Percentiles rank a stretch among this genome's conserved stretches.
These are phyloP conservation scores for Hypericum perforatum DNA, from an alignment of 345 rosid genomes.

Conservation along the genomic window DNA sequence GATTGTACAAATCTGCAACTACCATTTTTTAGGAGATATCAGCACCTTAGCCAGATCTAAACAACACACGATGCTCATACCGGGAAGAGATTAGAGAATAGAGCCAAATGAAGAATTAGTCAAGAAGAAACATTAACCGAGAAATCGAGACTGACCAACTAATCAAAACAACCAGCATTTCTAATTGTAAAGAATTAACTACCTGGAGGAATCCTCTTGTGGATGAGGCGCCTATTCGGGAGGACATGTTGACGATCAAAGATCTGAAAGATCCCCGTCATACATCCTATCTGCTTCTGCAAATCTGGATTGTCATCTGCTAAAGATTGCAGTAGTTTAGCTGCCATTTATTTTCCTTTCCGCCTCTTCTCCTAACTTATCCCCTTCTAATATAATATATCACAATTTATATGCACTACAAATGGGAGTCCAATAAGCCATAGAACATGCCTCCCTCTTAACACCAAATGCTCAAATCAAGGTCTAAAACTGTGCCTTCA, in stretches of 20 bases:
- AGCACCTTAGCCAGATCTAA: constrained; percentile 1
- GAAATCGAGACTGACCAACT: neutral
- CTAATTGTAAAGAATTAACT: constrained; percentile 10
- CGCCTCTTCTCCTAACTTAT: neutral
- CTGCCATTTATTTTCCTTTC: constrained; percentile 48
- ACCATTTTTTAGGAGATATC: too few species aligned
- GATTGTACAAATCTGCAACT: too few species aligned
- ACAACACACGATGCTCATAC: constrained; percentile 9
- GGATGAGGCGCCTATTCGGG: constrained; percentile 36
- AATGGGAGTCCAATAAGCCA: neutral
- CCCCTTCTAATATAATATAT: constrained; percentile 1
- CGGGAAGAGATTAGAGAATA: neutral
- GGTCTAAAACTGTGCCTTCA: constrained; percentile 12
- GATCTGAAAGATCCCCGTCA: constrained; percentile 84
- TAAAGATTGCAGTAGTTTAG: constrained; percentile 82
- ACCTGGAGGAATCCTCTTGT: constrained; percentile 67
- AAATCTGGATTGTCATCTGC: constrained; percentile 91
- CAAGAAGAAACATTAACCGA: neutral
- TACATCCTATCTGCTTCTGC: constrained; percentile 93
- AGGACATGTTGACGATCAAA: constrained; percentile 67
- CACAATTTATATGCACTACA: constrained; percentile 6
- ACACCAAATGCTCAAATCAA: constrained; percentile 5
- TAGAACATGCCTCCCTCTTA: neutral
- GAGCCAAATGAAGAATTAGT: neutral
- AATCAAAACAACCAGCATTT: neutral